Base-by-base conservation (phyloP, 768 basidiomycete species). In the Fistulinella prunicolor region DNA sequence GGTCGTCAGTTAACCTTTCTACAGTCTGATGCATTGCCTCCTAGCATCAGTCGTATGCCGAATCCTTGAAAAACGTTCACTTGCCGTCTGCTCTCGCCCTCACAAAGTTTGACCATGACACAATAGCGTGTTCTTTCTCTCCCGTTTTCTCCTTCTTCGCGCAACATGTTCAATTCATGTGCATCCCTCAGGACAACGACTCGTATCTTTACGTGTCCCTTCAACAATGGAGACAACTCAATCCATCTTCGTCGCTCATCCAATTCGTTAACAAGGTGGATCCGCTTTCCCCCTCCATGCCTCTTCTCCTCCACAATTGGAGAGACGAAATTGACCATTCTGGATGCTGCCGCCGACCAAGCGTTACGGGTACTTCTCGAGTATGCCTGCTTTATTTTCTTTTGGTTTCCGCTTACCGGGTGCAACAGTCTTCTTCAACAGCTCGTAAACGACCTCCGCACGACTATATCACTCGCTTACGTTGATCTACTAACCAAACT, bases 291-390 rank as follows among this genome's bases (percentile, higher is more conserved):
- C 76, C 80, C 3, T 90, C 87, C 5, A 81, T 94, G 78, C 85
- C 90, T 1, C 70, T 92, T 23, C 76, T 94, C 13, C 72, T 94
- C 7, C 87, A 89, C 57, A 84, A 92, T 64, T 88, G 86, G 82
- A 70, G 73, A 53, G 80, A 85, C 13, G 74, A 94, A 2, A 69
- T 85, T 78, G 17, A 70, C 63, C 9, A 79, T 82, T 0, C 61
- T 88, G 26, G 75, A 77, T 36, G 58, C 55, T 12, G 75, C 85
- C 5, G 83, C 89, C 51, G 83, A 89, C 53, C 87, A 92, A 63
- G 86, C 83, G 0, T 58, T 89, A 46, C 75, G 73, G 46, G 79
- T 84, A 17, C 68, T 93, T 17, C 75, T 92, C 9, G 87, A 91
- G 90, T 92, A 60, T 55, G 85, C 66, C 32, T 13, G 0, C 16